These are phyloP conservation scores for Candida yuanshanica DNA, from an alignment of 805 yeast genomes.

Conservation along the genomic window DNA sequence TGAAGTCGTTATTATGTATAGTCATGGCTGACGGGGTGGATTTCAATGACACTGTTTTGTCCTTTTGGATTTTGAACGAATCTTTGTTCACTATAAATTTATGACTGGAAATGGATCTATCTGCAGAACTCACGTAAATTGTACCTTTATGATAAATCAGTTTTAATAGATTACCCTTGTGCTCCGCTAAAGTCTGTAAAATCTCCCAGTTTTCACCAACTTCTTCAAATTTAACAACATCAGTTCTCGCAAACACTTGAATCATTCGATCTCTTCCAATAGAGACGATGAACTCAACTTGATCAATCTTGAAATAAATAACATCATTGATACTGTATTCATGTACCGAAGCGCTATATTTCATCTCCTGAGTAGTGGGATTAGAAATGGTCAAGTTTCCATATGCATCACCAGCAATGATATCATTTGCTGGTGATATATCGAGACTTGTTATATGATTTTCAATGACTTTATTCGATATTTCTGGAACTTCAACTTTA, in stretches of 20 bases:
- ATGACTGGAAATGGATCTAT: slow-evolving; percentile 55
- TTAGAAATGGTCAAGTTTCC: slow-evolving; percentile 33
- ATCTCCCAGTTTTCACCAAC: slow-evolving; percentile 39
- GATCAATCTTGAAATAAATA: slow-evolving; percentile 27
- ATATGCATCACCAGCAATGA: slow-evolving; percentile 44
- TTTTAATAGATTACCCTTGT: slow-evolving; percentile 46
- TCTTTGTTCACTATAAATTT: slow-evolving; percentile 24
- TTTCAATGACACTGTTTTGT: slow-evolving; percentile 45
- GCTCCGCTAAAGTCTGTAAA: slow-evolving; percentile 53
- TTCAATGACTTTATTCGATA: slow-evolving; percentile 28
- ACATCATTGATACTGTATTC: slow-evolving; percentile 47
- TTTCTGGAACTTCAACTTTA: slow-evolving; percentile 18
- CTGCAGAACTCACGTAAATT: slow-evolving; percentile 53
- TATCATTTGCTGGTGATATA: slow-evolving; percentile 18
- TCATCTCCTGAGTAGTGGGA: slow-evolving; percentile 10
- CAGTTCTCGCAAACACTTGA: slow-evolving; percentile 39
- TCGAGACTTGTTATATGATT: slow-evolving; percentile 41
- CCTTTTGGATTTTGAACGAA: slow-evolving; percentile 24
- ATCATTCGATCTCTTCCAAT: slow-evolving; percentile 60
- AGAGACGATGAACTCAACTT: slow-evolving; percentile 32
- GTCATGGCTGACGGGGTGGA: slow-evolving; percentile 43
- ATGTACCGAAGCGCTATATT: slow-evolving; percentile 39
- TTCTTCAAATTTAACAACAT: slow-evolving; percentile 13
- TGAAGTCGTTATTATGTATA: slow-evolving; percentile 32
- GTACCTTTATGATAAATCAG: slow-evolving; percentile 26